Percentiles rank a stretch among this genome's conserved stretches.
These are phyloP conservation scores for Baorangia bicolor DNA, from an alignment of 768 basidiomycete species.

Conservation along the genomic window DNA sequence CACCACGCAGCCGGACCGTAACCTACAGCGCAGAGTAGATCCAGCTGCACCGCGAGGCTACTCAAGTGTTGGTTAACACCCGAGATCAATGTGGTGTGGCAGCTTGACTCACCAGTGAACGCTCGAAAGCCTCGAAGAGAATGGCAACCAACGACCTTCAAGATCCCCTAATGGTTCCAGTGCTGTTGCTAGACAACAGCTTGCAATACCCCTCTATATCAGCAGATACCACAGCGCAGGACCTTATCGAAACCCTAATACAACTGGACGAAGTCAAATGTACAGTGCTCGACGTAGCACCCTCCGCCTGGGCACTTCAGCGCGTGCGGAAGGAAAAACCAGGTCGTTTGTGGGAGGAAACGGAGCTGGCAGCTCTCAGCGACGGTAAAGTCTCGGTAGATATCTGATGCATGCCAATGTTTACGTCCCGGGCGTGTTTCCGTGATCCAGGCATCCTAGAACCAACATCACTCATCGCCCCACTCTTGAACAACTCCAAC, in stretches of 20 bases:
- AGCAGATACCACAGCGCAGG: conserved; percentile 52
- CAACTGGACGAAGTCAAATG: conserved; percentile 46
- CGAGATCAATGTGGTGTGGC: conserved; percentile 1
- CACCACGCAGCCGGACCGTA: too few relatives aligned
- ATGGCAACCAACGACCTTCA: conserved; percentile 32
- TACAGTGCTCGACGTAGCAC: conserved; percentile 56
- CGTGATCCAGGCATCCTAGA: conserved; percentile 47
- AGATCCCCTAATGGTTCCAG: conserved; percentile 54
- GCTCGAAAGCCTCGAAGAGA: background rate
- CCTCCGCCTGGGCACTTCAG: conserved; percentile 70
- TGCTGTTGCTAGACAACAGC: conserved; percentile 54
- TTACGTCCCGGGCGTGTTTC: conserved; percentile 10
- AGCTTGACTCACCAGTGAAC: background rate
- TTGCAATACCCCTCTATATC: conserved; percentile 62
- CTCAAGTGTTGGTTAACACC: background rate
- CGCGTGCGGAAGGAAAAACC: conserved; percentile 53
- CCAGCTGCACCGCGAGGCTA: background rate
- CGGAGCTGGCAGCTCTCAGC: conserved; percentile 61
- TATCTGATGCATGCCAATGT: background rate
- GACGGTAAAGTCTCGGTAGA: conserved; percentile 47
- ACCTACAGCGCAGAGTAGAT: background rate
- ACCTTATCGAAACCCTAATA: conserved; percentile 56
- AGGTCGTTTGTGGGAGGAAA: conserved; percentile 70
- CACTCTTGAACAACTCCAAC: conserved; percentile 46
- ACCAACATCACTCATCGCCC: conserved; percentile 45